phyloP scores from a whole-genome alignment of 805 yeast species.

The Yarrowia bubula region DNA sequence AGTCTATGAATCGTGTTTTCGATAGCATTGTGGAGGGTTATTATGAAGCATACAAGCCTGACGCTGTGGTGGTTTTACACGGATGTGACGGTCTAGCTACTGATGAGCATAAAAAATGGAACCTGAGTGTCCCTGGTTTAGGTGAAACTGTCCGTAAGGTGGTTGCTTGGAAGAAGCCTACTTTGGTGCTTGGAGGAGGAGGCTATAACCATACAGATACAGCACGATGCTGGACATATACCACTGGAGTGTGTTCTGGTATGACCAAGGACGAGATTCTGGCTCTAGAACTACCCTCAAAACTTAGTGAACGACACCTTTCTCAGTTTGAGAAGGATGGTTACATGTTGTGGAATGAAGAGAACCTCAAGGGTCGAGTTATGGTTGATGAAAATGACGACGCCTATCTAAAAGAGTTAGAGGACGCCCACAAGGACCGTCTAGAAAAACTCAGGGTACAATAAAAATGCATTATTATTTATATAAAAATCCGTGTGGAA shows the following conservation, averaged over 20 bases:
- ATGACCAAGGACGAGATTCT: not conserved
- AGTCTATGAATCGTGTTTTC: slow-evolving; percentile 42
- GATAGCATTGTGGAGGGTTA: slow-evolving; percentile 47
- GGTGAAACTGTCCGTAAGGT: slow-evolving; percentile 41
- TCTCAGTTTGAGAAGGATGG: slow-evolving; percentile 13
- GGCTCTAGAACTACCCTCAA: not conserved
- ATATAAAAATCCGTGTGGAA: not conserved
- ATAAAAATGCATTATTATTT: not conserved
- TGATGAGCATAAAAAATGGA: slow-evolving; percentile 68
- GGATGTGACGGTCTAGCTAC: slow-evolving; percentile 75
- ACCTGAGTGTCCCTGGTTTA: slow-evolving; percentile 54
- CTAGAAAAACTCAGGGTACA: not conserved
- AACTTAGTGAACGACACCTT: not conserved
- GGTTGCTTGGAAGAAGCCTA: slow-evolving; percentile 40
- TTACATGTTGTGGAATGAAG: slow-evolving; percentile 9
- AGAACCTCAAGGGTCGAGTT: slow-evolving; percentile 4
- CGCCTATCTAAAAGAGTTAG: not conserved
- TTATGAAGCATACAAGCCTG: slow-evolving; percentile 45
- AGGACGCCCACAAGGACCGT: not conserved
- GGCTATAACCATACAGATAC: slow-evolving; percentile 65
- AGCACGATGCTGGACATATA: slow-evolving; percentile 58
- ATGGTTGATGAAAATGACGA: slow-evolving; percentile 9
- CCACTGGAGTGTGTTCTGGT: slow-evolving; percentile 35
- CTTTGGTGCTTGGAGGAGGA: slow-evolving; percentile 68
- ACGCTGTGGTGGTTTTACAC: slow-evolving; percentile 59